Evolutionary conservation across 2,329 filamentous ascomycete genomes (phyloP).

Genomic region (Aspergillus sp.): DNA sequence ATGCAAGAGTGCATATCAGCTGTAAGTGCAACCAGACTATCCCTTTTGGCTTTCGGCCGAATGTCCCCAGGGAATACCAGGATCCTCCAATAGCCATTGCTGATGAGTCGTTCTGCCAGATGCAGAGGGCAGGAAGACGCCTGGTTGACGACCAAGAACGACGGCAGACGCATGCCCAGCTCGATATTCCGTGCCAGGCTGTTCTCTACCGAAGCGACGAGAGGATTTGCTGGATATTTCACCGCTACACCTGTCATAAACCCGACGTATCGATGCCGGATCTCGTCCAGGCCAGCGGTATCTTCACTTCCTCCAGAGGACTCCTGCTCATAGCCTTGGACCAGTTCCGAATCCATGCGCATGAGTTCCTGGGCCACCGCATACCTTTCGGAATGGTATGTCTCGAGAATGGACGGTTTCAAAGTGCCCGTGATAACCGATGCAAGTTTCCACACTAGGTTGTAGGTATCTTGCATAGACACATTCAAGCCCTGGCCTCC

Average conservation of each 20-base stretch:
- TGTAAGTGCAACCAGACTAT: not conserved
- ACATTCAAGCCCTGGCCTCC: slow-evolving; percentile 47
- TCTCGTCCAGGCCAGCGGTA: not conserved
- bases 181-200: slow-evolving; percentile 5
- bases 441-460: slow-evolving; percentile 50
- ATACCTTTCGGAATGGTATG: slow-evolving; percentile 44
- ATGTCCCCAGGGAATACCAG: slow-evolving; percentile 15
- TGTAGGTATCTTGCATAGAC: slow-evolving; percentile 48
- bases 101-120: slow-evolving; percentile 5
- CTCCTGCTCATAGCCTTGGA: not conserved
- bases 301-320: not conserved
- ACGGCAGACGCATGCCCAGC: slow-evolving; percentile 10
- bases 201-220: not conserved
- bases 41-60: not conserved
- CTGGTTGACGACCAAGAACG: not conserved
- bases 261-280: not conserved
- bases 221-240: not conserved
- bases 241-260: slow-evolving; percentile 1
- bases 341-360: slow-evolving; percentile 4
- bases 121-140: not conserved
- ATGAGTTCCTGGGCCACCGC: slow-evolving; percentile 30
- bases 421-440: slow-evolving; percentile 38
- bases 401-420: slow-evolving; percentile 35
- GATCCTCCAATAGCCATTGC: slow-evolving; percentile 12
- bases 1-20: not conserved